These are phyloP conservation scores for Mychonastes homosphaera DNA, from an alignment of 139 green algal genomes.

Conservation along the genomic window DNA sequence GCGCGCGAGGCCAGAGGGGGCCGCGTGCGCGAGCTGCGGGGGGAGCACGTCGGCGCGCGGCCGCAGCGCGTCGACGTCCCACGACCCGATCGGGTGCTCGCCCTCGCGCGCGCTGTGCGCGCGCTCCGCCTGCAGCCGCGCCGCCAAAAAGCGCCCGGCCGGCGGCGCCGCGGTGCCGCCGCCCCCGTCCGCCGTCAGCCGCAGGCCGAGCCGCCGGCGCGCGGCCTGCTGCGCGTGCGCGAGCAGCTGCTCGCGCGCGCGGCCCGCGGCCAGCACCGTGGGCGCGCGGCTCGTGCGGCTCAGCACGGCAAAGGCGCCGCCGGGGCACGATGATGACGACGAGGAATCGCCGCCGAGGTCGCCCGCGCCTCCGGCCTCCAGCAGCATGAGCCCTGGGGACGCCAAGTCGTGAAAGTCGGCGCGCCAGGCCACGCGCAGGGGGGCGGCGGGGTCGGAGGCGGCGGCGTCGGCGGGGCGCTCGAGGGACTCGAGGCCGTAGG, in stretches of 20 bases:
- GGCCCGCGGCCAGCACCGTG: conserved; percentile 10
- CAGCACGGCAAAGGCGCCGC: conserved; percentile 16
- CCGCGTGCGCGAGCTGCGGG: conserved; percentile 7
- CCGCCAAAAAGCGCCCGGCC: not conserved
- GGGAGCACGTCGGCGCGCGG: conserved; percentile 15
- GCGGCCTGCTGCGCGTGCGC: conserved; percentile 8
- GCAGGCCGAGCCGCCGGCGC: conserved; percentile 23
- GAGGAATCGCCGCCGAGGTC: not conserved
- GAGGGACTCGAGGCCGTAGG: conserved; percentile 45
- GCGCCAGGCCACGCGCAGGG: conserved; percentile 36
- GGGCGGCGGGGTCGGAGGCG: too few relatives aligned
- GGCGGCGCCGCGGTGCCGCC: too few relatives aligned
- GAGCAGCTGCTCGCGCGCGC: conserved; percentile 19
- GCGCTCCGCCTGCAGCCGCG: conserved; percentile 17
- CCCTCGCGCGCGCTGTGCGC: conserved; percentile 4
- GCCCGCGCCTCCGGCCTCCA: too few relatives aligned
- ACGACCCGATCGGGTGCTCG: conserved; percentile 43
- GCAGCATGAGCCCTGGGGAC: conserved; percentile 28
- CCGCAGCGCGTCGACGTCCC: conserved; percentile 40
- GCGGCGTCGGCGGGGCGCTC: too few relatives aligned
- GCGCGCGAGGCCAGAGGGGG: too few relatives aligned
- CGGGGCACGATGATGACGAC: too few relatives aligned
- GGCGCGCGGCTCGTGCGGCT: not conserved
- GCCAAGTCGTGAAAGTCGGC: conserved; percentile 35
- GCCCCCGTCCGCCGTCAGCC: too few relatives aligned